Evolutionary conservation across 768 basidiomycete species (phyloP).

Genomic region (Phylloporus arenicola): DNA sequence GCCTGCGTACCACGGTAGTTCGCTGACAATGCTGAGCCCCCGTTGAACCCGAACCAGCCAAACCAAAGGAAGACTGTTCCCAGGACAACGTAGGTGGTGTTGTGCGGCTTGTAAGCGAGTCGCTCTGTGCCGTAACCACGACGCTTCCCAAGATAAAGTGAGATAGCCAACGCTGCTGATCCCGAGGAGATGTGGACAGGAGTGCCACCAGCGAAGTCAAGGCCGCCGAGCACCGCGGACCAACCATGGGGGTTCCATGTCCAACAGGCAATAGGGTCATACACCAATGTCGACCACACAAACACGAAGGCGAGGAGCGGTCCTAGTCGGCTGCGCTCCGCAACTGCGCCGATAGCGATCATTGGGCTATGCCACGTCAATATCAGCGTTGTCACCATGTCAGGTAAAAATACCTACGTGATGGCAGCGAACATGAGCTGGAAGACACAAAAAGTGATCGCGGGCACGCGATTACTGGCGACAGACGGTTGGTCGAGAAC

Average conservation of each 20-base stretch:
- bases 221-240: conserved; percentile 75
- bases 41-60: conserved; percentile 95
- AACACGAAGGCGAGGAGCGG: conserved; percentile 90
- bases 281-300: conserved; percentile 82
- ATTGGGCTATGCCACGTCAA: conserved; percentile 51
- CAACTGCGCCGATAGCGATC: conserved; percentile 87
- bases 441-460: conserved; percentile 76
- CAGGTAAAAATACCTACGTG: conserved; percentile 46
- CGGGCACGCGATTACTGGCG: conserved; percentile 65
- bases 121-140: conserved; percentile 87
- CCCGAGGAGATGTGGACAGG: conserved; percentile 97
- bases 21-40: conserved; percentile 84
- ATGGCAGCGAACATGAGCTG: conserved; percentile 90
- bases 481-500: conserved; percentile 74
- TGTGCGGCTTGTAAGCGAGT: conserved; percentile 91
- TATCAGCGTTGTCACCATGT: neutral
- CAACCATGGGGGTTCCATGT: conserved; percentile 83
- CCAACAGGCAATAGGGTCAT: conserved; percentile 95
- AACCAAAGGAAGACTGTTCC: conserved; percentile 95
- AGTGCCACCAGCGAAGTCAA: conserved; percentile 93
- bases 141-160: conserved; percentile 85
- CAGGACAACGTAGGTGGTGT: conserved; percentile 87
- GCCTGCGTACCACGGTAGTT: conserved; percentile 85
- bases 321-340: conserved; percentile 81
- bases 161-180: conserved; percentile 85